A percentile compares a stretch with the other conserved stretches of the same genome.
phyloP scores from a whole-genome alignment of 1,139 yeast genomes.

The Hanseniaspora uvarum region DNA sequence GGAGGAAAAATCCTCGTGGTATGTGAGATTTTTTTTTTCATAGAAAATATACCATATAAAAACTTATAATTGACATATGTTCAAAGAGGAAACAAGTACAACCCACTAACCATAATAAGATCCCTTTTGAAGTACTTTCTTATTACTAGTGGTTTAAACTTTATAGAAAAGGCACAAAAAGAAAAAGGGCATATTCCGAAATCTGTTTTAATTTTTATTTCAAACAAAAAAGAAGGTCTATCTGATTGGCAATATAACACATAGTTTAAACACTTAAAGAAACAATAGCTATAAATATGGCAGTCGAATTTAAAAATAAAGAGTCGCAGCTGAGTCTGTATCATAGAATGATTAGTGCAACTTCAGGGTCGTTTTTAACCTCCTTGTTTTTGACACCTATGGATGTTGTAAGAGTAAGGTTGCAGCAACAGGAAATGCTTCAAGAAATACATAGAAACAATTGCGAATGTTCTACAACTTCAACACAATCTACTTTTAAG shows the following conservation, averaged over 20 bases:
- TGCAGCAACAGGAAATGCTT: constrained; percentile 76
- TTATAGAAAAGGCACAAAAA: too few relatives aligned
- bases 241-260: neutral
- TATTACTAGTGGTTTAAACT: too few relatives aligned
- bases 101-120: too few relatives aligned
- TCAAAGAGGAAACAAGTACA: too few relatives aligned
- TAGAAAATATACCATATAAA: too few relatives aligned
- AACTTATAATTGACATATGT: too few relatives aligned
- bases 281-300: neutral
- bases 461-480: constrained; percentile 26
- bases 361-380: constrained; percentile 81
- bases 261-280: neutral
- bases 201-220: too few relatives aligned
- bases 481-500: constrained; percentile 17
- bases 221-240: too few relatives aligned
- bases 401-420: constrained; percentile 81
- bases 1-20: too few relatives aligned
- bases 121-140: too few relatives aligned
- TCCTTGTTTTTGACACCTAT: constrained; percentile 83
- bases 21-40: neutral
- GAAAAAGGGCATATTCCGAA: too few relatives aligned
- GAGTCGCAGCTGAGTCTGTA: constrained; percentile 8
- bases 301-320: neutral
- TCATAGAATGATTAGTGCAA: constrained; percentile 76
- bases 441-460: constrained; percentile 28